Evolutionary conservation across 768 basidiomycete genomes (phyloP), one percentile per base, ranked within the genome.

Genomic region (Tulasnella sp.): DNA sequence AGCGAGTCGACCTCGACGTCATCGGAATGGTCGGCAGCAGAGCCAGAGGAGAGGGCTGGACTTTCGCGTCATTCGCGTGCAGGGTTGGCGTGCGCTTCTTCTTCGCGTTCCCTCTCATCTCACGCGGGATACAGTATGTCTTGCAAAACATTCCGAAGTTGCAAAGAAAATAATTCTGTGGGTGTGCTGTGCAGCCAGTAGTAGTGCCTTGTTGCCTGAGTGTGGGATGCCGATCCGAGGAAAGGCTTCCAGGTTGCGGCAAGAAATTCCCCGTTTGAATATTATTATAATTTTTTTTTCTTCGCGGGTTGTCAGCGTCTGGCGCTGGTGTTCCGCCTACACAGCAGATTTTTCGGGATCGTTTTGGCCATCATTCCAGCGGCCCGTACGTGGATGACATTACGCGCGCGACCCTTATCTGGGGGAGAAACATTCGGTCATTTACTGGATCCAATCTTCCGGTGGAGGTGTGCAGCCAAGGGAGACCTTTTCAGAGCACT

Each of bases 141-240:
- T 31, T 27, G 62, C 21, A 34, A 27, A 14, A 68, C 12, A 68
- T n/a, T n/a, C 2, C 14, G 14, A 44, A 44, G 6, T 2, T 44
- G 42, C n/a, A 40, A 44, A 44, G 8, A 14, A 44, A 44, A 44
- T 44, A n/a, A n/a, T 9, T 44, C 42, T 44, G 42, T 44, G 42
- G 42, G 42, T 16, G 34, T 68, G 62, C 62, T 68, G 62, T 68
- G 62, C 62, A 68, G 31, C 12, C 34, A 16, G 31, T 68, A 31
- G 62, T 34, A 31, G 31, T 44, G 16, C 6, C 6, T 9, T 2
- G 42, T 44, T 16, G 62, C 62, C 62, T 68, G 62, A 68, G 62
- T 21, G 62, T 68, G 62, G 34, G 62, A 68, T 68, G n/a, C 62
- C 62, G 62, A 68, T 68, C 34, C n/a, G 62, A 68, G 62, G 62